A percentile compares a stretch with the other conserved stretches of the same genome.
These are phyloP conservation scores for Comarum palustre DNA, from an alignment of 306 rosid species.

Conservation along the genomic window DNA sequence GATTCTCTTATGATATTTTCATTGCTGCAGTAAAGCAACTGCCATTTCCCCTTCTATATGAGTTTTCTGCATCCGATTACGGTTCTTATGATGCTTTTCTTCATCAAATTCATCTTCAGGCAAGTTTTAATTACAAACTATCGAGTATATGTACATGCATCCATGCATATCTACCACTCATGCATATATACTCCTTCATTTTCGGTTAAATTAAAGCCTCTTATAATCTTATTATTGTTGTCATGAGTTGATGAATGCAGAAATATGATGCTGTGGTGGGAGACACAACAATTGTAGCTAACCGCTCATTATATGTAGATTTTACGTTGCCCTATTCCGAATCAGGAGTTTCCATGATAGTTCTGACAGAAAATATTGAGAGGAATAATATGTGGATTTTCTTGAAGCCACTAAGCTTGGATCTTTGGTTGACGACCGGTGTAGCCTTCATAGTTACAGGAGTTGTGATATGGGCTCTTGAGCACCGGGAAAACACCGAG, in stretches of 20 bases:
- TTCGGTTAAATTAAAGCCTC: not conserved
- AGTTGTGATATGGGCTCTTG: conserved; percentile 35
- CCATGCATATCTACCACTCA: not conserved
- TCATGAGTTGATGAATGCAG: conserved; percentile 10
- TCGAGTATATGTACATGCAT: not conserved
- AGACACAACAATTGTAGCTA: conserved; percentile 41
- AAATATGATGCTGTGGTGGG: conserved; percentile 38
- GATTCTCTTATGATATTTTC: conserved; percentile 33
- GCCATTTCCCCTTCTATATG: conserved; percentile 27
- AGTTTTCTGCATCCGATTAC: conserved; percentile 10
- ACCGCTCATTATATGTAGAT: conserved; percentile 34
- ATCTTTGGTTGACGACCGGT: conserved; percentile 36
- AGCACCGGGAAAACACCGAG: conserved; percentile 31
- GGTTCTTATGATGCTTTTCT: conserved; percentile 27
- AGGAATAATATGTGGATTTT: conserved; percentile 40
- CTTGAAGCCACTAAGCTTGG: conserved; percentile 38
- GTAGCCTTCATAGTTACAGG: conserved; percentile 31
- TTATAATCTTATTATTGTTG: not conserved
- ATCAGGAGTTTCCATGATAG: conserved; percentile 41
- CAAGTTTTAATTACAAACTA: not conserved
- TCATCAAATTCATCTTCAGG: conserved; percentile 13
- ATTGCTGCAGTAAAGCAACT: conserved; percentile 16
- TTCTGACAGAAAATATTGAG: conserved; percentile 19
- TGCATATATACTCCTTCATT: not conserved
- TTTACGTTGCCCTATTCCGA: conserved; percentile 41